Evolutionary conservation across 345 rosid species (phyloP).

Genomic region (Mercurialis annua): DNA sequence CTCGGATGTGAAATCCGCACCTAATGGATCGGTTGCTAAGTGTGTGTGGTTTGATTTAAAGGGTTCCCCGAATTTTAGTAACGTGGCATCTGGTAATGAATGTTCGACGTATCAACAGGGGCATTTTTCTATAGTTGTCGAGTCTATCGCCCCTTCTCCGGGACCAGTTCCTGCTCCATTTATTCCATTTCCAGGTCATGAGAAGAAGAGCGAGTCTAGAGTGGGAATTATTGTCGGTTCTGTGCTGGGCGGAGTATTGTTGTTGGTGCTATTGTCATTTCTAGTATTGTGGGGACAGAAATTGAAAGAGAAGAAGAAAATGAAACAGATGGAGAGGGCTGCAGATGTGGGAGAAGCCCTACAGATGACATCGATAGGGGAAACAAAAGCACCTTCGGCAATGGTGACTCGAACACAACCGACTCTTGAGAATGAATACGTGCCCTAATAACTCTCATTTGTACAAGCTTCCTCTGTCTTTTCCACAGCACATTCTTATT

Average conservation of each 20-base stretch:
- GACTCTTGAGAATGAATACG: constrained; percentile 78
- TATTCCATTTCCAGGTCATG: constrained; percentile 18
- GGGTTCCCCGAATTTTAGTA: constrained; percentile 57
- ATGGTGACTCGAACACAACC: constrained; percentile 86
- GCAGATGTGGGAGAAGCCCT: constrained; percentile 89
- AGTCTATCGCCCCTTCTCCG: constrained; percentile 51
- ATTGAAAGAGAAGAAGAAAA: constrained; percentile 54
- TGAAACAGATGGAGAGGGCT: constrained; percentile 89
- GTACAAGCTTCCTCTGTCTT: constrained; percentile 27
- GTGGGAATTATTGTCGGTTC: constrained; percentile 78
- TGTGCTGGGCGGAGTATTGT: constrained; percentile 62
- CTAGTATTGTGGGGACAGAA: constrained; percentile 51
- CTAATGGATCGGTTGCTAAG: constrained; percentile 52
- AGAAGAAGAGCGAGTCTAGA: constrained; percentile 34
- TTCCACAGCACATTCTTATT: constrained; percentile 38
- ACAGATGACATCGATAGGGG: constrained; percentile 71
- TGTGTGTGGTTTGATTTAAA: constrained; percentile 68
- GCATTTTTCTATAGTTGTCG: constrained; percentile 79
- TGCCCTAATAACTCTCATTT: constrained; percentile 34
- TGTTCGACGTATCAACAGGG: constrained; percentile 66
- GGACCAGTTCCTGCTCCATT: constrained; percentile 27
- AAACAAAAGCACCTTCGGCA: constrained; percentile 83
- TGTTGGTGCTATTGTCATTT: constrained; percentile 46
- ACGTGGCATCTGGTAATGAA: constrained; percentile 42
- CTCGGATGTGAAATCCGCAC: constrained; percentile 45